phyloP scores from a whole-genome alignment of 495 filamentous ascomycete species.

The Glonium stellatum region DNA sequence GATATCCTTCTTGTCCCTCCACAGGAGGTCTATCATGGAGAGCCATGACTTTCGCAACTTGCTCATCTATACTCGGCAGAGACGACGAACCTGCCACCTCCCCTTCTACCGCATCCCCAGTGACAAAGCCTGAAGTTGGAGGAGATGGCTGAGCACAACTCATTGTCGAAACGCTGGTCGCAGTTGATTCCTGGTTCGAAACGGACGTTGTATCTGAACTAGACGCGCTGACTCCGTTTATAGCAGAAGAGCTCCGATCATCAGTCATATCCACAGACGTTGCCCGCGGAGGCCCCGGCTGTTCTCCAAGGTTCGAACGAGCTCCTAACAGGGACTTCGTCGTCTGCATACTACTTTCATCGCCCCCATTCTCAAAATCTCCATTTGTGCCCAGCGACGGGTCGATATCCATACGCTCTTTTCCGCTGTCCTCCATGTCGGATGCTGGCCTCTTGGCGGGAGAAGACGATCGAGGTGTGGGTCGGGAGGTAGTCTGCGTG shows the following conservation, averaged over 20 bases:
- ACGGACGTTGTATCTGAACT: conserved; percentile 15
- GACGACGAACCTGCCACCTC: neutral
- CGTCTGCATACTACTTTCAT: conserved; percentile 12
- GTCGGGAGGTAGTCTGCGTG: conserved; percentile 1
- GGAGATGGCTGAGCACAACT: conserved; percentile 3
- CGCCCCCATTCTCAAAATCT: conserved; percentile 4
- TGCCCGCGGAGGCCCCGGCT: conserved; percentile 9
- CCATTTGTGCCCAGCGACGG: conserved; percentile 21
- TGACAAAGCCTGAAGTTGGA: neutral
- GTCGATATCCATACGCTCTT: conserved; percentile 34
- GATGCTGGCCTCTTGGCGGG: conserved; percentile 51
- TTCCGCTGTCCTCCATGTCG: conserved; percentile 39
- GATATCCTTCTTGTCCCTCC: conserved; percentile 67
- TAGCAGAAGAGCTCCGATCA: neutral
- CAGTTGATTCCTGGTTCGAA: conserved; percentile 22
- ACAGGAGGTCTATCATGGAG: conserved; percentile 46
- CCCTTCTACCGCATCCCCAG: neutral
- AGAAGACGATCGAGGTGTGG: conserved; percentile 42
- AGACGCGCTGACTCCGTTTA: conserved; percentile 13
- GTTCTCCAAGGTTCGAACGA: neutral
- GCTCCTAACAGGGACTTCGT: conserved; percentile 9
- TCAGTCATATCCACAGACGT: conserved; percentile 28
- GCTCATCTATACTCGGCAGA: conserved; percentile 54
- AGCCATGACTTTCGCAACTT: conserved; percentile 61
- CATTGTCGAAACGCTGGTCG: conserved; percentile 21